These are phyloP conservation scores for Pestalotiopsis sp. DNA, from an alignment of 2,329 filamentous ascomycete genomes.

Conservation along the genomic window DNA sequence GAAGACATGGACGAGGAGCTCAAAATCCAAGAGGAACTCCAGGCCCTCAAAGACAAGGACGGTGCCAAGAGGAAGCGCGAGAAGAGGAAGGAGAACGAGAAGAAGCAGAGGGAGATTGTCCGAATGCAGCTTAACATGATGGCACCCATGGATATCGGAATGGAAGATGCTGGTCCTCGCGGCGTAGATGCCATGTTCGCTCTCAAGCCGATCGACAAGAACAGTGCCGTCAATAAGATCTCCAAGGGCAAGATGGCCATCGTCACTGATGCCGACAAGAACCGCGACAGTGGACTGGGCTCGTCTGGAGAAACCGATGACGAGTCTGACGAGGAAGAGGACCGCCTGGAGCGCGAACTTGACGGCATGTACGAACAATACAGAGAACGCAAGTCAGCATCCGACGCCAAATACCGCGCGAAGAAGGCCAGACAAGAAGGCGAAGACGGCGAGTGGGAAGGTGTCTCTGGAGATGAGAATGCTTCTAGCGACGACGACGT, in stretches of 20 bases:
- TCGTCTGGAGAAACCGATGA: constrained; percentile 58
- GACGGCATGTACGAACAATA: constrained; percentile 88
- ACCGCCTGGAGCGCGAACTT: constrained; percentile 80
- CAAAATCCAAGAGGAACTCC: constrained; percentile 84
- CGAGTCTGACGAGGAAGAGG: constrained; percentile 77
- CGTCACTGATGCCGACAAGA: constrained; percentile 61
- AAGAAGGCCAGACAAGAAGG: constrained; percentile 85
- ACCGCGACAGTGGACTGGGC: constrained; percentile 61
- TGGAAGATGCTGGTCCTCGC: constrained; percentile 79
- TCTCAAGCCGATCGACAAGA: constrained; percentile 79
- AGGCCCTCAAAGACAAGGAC: constrained; percentile 80
- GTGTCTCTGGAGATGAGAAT: constrained; percentile 72
- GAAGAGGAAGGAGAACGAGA: constrained; percentile 85
- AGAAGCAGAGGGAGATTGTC: constrained; percentile 92
- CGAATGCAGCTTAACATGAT: constrained; percentile 98
- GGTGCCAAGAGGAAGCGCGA: constrained; percentile 79
- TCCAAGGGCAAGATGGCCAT: constrained; percentile 79
- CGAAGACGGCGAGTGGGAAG: constrained; percentile 89
- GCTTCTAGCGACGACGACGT: constrained; percentile 58
- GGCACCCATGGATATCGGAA: constrained; percentile 91
- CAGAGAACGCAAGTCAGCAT: constrained; percentile 75
- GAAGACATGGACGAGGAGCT: constrained; percentile 95
- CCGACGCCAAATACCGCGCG: constrained; percentile 85
- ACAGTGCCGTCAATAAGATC: constrained; percentile 69
- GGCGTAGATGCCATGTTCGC: constrained; percentile 87